Base-by-base conservation (phyloP, 352 stramenopile genomes). In the Hyphochytrium catenoides region DNA sequence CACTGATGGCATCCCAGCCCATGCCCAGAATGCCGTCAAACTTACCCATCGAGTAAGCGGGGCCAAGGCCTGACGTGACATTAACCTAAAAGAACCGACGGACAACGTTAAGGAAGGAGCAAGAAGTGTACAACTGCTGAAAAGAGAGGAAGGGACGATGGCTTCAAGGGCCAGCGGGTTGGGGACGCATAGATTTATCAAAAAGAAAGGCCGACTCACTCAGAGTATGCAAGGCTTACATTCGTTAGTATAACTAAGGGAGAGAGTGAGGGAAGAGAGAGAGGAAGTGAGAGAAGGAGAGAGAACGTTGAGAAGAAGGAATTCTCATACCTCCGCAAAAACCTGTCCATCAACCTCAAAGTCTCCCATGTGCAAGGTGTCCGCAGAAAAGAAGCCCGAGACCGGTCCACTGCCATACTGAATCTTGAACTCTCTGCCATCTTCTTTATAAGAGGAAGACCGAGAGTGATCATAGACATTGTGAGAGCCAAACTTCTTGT, bases 1-100 rank as follows among this genome's bases (percentile, higher is more conserved):
- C 75, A 34, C 62, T 81, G 48, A 97, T 87, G 4, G 64, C 57
- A 42, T 91, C 76, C 44, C 96, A 97, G 19, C 71, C 90, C 11
- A 97, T 52, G 28, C 90, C 90, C 34, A 96, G 74, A 46, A 98
- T 95, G 19, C 90, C 90, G 56, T 97, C 90, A 53, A 97, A 97
- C 31, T 95, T 93, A 42, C 83, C 85, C 11, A 94, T 40, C 18
- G 73, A 78, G 50, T 93, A 97, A 6, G 74, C 83, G 3, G 88
- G 54, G 7, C 86, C 88, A 7, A 98, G 59, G 8, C 88, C 87
- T 39, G 81, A 88, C 7, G 84, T 92, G 50, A 96, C 82, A 36
- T 88, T 81, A 14, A 96, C 70, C n/a, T n/a, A n/a, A n/a, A n/a
- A n/a, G n/a, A n/a, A n/a, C n/a, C n/a, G n/a, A n/a, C n/a, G n/a